phyloP scores from a whole-genome alignment of 768 basidiomycete species.

The Lepiota subincarnata region DNA sequence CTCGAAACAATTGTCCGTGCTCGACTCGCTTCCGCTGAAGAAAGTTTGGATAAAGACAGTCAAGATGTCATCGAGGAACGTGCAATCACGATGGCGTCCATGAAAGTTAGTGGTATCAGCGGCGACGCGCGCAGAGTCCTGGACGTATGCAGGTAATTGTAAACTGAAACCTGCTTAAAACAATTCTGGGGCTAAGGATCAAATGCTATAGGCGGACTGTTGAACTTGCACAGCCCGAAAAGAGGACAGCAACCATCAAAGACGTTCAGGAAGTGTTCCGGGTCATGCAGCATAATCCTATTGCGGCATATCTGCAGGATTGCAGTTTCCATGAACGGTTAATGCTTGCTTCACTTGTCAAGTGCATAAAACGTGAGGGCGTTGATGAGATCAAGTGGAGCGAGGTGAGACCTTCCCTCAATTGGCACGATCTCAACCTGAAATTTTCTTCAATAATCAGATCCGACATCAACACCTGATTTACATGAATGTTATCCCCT shows the following conservation, averaged over 20 bases:
- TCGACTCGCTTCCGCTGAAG: constrained; percentile 58
- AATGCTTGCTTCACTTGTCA: constrained; percentile 79
- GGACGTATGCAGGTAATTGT: constrained; percentile 79
- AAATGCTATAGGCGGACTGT: constrained; percentile 61
- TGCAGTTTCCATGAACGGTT: constrained; percentile 87
- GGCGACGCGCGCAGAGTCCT: constrained; percentile 93
- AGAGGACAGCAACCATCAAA: constrained; percentile 53
- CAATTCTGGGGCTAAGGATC: background rate
- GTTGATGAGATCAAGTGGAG: constrained; percentile 86
- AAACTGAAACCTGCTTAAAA: background rate
- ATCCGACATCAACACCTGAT: constrained; percentile 73
- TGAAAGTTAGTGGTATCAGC: constrained; percentile 65
- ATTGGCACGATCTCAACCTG: background rate
- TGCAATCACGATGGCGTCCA: constrained; percentile 83
- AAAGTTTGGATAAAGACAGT: constrained; percentile 44
- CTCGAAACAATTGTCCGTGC: constrained; percentile 85
- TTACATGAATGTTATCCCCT: constrained; percentile 61
- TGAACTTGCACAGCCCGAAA: constrained; percentile 60
- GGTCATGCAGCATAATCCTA: constrained; percentile 89
- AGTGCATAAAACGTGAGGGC: constrained; percentile 79
- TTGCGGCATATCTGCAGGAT: constrained; percentile 74
- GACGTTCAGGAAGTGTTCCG: constrained; percentile 79
- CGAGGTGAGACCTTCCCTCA: constrained; percentile 45
- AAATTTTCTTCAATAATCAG: constrained; percentile 32
- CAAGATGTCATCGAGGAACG: constrained; percentile 54